Conservation (phyloP, 129 eudicot genomes). For the Gnaphalium uliginosum region DNA sequence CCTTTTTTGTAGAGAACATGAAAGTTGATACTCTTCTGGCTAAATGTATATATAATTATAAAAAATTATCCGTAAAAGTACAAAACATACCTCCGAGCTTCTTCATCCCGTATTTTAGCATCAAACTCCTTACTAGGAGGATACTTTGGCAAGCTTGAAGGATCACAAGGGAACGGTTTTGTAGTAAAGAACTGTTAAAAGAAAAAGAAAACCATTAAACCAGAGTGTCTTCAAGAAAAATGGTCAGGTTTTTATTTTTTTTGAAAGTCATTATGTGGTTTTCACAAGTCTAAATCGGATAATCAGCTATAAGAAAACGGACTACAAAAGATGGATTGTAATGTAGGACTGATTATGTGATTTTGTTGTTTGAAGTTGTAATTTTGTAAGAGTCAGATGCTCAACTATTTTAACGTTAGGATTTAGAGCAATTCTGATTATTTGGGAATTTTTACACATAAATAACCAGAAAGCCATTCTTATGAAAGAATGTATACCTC, state of each 20-base stretch:
- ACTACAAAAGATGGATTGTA: neutral
- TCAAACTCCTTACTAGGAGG: constrained; percentile 93
- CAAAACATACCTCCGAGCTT: constrained; percentile 64
- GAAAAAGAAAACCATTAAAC: neutral
- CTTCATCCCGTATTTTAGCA: constrained; percentile 83
- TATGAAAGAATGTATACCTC: constrained; percentile 46
- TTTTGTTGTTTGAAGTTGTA: neutral
- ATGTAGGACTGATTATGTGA: neutral
- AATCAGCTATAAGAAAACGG: neutral
- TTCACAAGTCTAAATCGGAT: neutral
- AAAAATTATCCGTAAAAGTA: neutral
- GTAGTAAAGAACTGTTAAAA: constrained; percentile 64
- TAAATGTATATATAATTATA: neutral
- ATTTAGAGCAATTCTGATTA: neutral
- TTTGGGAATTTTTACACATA: neutral
- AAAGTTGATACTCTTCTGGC: neutral
- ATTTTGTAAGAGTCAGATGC: neutral
- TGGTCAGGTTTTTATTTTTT: neutral
- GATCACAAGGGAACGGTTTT: constrained; percentile 84
- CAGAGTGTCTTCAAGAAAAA: neutral
- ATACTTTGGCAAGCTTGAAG: constrained; percentile 80
- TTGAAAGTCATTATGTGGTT: neutral
- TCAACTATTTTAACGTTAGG: neutral
- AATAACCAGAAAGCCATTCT: neutral
- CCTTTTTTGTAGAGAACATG: neutral